Evolutionary conservation across 192 early-diverging fungal species (phyloP).

Genomic region (Mortierella claussenii): DNA sequence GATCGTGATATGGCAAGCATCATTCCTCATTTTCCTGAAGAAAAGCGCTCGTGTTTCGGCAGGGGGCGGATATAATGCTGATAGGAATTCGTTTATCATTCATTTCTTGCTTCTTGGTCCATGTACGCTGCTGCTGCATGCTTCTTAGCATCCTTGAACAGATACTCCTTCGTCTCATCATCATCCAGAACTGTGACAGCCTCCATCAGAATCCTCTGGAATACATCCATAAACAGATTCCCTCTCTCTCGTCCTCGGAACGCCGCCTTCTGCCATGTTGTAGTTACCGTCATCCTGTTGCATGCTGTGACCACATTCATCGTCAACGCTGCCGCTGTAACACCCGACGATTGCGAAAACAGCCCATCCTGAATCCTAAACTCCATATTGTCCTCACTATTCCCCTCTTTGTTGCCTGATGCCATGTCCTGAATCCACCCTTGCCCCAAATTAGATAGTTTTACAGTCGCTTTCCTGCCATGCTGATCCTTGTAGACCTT

Average conservation of each 20-base stretch:
- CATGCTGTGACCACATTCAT: constrained; percentile 37
- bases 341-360: constrained; percentile 46
- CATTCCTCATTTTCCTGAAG: too few relatives aligned
- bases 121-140: too few relatives aligned
- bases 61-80: too few relatives aligned
- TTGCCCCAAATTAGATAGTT: constrained; percentile 38
- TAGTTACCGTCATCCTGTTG: constrained; percentile 10
- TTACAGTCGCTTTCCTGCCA: constrained; percentile 40
- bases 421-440: constrained; percentile 6
- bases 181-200: too few relatives aligned
- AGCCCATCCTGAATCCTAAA: constrained; percentile 14
- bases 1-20: too few relatives aligned
- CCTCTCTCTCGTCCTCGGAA: constrained; percentile 27
- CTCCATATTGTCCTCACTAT: neutral
- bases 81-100: too few relatives aligned
- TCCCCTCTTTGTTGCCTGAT: neutral
- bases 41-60: too few relatives aligned
- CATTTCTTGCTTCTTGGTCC: neutral
- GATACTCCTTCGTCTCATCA: too few relatives aligned
- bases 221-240: constrained; percentile 22
- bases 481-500: constrained; percentile 46
- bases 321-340: constrained; percentile 45
- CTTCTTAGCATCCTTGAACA: constrained; percentile 5
- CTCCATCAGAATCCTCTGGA: constrained; percentile 27
- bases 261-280: constrained; percentile 40